Base-by-base conservation (phyloP, 768 basidiomycete genomes). In the Hemileccinum rubropunctum region DNA sequence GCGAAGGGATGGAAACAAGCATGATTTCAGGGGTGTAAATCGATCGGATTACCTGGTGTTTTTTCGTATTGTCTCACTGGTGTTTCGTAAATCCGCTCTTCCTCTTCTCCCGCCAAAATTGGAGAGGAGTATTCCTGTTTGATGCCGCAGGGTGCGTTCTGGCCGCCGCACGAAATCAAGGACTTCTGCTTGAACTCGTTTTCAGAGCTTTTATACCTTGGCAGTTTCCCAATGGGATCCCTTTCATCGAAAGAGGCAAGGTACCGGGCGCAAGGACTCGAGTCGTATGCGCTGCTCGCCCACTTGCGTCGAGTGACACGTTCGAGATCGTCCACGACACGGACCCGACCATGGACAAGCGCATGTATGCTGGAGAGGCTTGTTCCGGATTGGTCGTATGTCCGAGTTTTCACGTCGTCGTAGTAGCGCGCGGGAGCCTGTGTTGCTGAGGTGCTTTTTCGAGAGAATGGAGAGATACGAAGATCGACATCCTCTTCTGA, bases 251-350 rank as follows among this genome's bases (percentile, higher is more conserved):
- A 40, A 38, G 46, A 48, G n/a, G 45, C 20, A 18, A 13, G 38
- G 7, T 33, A 36, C 30, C 37, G 17, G 11, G 17, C 18, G 14
- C 28, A 49, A 20, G 47, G 47, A 30, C 44, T 47, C 9, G 45
- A 38, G n/a, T 47, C 41, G 21, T 21, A 53, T 3, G 51, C 9
- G n/a, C 38, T 17, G 28, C 38, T 14, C 15, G 36, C 27, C 7
- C 38, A 36, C 26, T 41, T 44, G 20, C 40, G 37, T 32, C 42
- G 20, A 18, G 30, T 21, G 12, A 40, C n/a, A 5, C 32, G 45
- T 30, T 30, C 15, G 15, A 39, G n/a, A 30, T 56, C 50, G 55
- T 63, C 47, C 59, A 52, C 28, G 32, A 51, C 34, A 21, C 41
- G 45, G 13, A 50, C 39, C 27, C 34, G 53, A 5, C 23, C 37